Base-by-base conservation (phyloP, 2,329 filamentous ascomycete genomes). In the Diaporthe citri region DNA sequence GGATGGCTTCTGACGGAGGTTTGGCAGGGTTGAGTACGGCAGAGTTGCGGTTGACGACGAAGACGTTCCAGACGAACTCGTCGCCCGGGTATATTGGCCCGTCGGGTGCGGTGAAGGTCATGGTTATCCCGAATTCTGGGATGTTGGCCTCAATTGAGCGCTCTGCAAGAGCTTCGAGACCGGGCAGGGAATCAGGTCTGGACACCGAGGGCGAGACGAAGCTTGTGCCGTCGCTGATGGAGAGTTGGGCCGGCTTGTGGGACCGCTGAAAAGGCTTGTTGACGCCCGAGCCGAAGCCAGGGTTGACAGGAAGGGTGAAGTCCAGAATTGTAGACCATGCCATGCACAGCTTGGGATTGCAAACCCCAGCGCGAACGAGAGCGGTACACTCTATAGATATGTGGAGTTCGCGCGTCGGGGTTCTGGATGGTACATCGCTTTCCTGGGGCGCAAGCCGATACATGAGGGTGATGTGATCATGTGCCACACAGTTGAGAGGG, bases 391-490 rank as follows among this genome's bases (percentile, higher is more conserved):
- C 85, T 76, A 95, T 90, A 64, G 87, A 84, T 77, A 94, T 90
- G 73, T 88, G 86, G 15, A 94, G 87, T 76, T 87, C 88, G 75
- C 86, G 87, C 75, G 85, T 85, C 62, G 84, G 85, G 80, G 84
- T 87, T 80, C 85, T 90, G 80, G 81, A 82, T 60, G 82, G 80
- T 69, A 83, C 78, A 73, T 89, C 87, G n/a, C 83, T 83, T 66
- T 87, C 85, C 51, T 85, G 84, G 2, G 91, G 90, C 15, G 85
- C 84, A 75, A 95, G 88, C 71, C 90, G 90, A 84, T 95, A 96
- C 71, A 96, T 86, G 78, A 95, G 91, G 2, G 93, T 94, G 76
- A 95, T 85, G 81, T 95, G 93, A 80, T 96, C 94, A 78, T 93
- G 92, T 22, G 93, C 90, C 20, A 91, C 91, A 80, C 92, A 93